Base-by-base conservation (phyloP, 163 green algal species). In the Chloroidium sp. region DNA sequence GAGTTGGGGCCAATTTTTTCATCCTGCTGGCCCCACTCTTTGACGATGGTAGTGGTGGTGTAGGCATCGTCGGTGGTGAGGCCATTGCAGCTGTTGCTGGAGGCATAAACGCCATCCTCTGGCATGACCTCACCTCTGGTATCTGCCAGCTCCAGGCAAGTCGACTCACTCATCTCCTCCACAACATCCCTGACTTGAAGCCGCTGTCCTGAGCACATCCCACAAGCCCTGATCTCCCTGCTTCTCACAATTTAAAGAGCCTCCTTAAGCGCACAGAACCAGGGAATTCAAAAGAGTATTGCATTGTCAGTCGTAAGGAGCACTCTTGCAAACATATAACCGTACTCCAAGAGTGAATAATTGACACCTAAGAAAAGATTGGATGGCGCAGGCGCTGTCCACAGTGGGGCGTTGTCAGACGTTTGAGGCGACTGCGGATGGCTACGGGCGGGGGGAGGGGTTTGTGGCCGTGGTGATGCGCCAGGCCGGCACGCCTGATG, bases 371-470 rank as follows among this genome's bases (percentile, higher is more conserved):
- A 36, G 36, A 36, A 36, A 36, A 36, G 36, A 36, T 36, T 36
- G 36, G 36, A 36, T 36, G 36, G 36, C 36, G 80, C 84, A 89
- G 80, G 86, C 87, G 10, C 79, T 91, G 57, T 89, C 88, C 0
- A 78, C 84, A 1, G 88, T 87, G 0, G 89, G 89, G 2, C 83
- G 88, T 10, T 92, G 88, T 77, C 83, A 90, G 67, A 90, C 89
- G 0, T 84, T 92, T 60, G 89, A 92, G 12, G 76, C 80, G 1
- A 72, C 64, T 1, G 87, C 88, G 0, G 89, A 92, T 72, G 88
- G 88, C n/a, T 92, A 92, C 74, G 88, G 85, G 4, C 85, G 89
- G 8, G 82, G 84, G 1, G 89, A 92, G 79, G 84, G 72, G 1
- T 78, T 82, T 14, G 83, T 76, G 0, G 62, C 84, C 1, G 69